A percentile compares a stretch with the other conserved stretches of the same genome.
phyloP scores from a whole-genome alignment of 495 filamentous ascomycete species.

The Aspergillus indologenus region DNA sequence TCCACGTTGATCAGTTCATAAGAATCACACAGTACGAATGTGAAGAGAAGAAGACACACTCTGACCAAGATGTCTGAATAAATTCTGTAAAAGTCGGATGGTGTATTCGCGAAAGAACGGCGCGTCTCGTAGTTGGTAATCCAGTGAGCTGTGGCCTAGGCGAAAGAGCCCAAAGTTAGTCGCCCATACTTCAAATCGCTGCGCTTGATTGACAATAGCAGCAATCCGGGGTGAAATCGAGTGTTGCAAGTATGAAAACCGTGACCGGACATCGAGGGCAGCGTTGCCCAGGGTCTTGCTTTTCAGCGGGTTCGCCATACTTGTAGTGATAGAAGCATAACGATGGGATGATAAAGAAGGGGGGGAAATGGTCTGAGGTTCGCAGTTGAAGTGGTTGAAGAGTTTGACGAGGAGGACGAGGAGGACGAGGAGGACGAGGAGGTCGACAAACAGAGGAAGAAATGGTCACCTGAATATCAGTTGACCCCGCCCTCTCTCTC shows the following conservation, averaged over 20 bases:
- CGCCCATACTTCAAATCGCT: slow-evolving; percentile 10
- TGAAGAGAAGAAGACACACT: neutral
- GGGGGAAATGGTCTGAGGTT: no score
- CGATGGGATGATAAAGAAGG: no score
- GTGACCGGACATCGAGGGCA: neutral
- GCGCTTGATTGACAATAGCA: slow-evolving; percentile 1
- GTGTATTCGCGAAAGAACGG: slow-evolving; percentile 5
- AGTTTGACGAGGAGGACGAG: no score
- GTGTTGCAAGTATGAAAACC: neutral
- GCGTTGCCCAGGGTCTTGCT: neutral
- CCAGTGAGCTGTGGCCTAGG: slow-evolving; percentile 5
- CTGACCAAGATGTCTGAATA: neutral
- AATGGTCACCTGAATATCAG: no score
- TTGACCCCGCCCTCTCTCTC: no score
- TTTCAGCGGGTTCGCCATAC: no score
- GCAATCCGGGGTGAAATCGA: no score
- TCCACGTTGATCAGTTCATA: neutral
- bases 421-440: no score
- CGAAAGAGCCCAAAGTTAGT: slow-evolving; percentile 5
- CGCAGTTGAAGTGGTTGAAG: no score
- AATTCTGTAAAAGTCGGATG: slow-evolving; percentile 1
- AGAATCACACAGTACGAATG: neutral
- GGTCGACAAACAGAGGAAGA: no score
- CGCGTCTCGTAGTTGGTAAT: slow-evolving; percentile 9
- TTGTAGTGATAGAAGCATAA: no score